Evolutionary conservation across 257 asterid genomes (phyloP), one percentile per base, ranked within the genome.

Genomic region (Solanum neorickii): DNA sequence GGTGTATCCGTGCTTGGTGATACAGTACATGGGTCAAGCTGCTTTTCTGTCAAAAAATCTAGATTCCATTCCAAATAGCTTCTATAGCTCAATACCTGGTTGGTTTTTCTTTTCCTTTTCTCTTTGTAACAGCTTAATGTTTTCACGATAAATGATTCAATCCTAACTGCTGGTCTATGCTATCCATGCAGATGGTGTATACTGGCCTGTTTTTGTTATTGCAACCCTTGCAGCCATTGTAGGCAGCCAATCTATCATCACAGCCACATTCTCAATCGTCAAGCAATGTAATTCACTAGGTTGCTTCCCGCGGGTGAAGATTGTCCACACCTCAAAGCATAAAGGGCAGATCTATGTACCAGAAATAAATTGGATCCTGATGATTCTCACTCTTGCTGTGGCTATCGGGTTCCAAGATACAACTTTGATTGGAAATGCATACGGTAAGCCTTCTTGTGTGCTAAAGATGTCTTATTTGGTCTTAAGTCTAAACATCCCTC

Each of bases 21-120:
- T 97, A 90, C 98, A 95, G 89, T 97, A 97, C 91, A 94, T 95
- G 98, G 99, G 99, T 75, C 99, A 97, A 90, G 99, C 99, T 87
- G 98, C 99, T 83, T 97, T 88, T 91, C 96, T 97, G 42, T 93
- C 99, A 2, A 94, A 93, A 92, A 91, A 96, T 86, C 87, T 93
- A 42, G 8, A 87, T 44, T 92, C 94, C 15, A 89, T 94, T 82
- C 92, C 92, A 41, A 89, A 91, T 85, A 88, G 96, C 92, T 97
- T 95, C 93, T 97, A 97, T 39, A 93, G 87, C 72, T 95, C 99
- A 18, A 86, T 96, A 77, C 99, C 99, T 49, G 94, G 99, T 96
- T 88, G 88, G 94, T 92, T 89, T 87, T 84, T 56, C 0, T 14
- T 75, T 52, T 49, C 9, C 7, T 7, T 49, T 7, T 52, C 4